Evolutionary conservation across 2,329 filamentous ascomycete genomes (phyloP).

Genomic region (Thelonectria discophora): DNA sequence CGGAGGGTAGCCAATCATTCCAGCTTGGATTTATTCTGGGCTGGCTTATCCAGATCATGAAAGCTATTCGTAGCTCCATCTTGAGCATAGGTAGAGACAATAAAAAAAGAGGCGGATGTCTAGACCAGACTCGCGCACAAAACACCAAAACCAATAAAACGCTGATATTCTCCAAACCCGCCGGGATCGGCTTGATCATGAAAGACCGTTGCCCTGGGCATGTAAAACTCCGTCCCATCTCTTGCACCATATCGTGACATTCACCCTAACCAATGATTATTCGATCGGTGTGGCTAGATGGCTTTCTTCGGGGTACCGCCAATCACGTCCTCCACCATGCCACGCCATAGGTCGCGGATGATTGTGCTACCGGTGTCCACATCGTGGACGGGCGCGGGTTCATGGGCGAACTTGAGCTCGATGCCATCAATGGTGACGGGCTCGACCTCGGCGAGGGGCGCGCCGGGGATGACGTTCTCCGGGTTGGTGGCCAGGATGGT

Average conservation of each 20-base stretch:
- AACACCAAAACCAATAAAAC: conserved; percentile 34
- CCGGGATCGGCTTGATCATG: conserved; percentile 15
- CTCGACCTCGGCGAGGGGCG: conserved; percentile 66
- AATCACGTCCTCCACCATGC: conserved; percentile 62
- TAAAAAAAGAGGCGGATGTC: conserved; percentile 12
- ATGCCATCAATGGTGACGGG: conserved; percentile 65
- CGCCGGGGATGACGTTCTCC: conserved; percentile 58
- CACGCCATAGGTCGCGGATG: conserved; percentile 64
- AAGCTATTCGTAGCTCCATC: conserved; percentile 23
- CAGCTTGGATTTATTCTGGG: conserved; percentile 27
- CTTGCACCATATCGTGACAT: conserved; percentile 19
- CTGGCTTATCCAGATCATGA: conserved; percentile 29
- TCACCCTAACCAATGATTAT: not conserved
- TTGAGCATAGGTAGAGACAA: conserved; percentile 21
- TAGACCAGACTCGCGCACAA: conserved; percentile 20
- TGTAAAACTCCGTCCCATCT: not conserved
- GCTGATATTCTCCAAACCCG: conserved; percentile 31
- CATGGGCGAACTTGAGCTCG: conserved; percentile 63
- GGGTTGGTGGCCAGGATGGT: conserved; percentile 66
- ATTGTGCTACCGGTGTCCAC: conserved; percentile 51
- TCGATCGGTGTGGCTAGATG: conserved; percentile 22
- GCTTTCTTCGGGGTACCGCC: conserved; percentile 19
- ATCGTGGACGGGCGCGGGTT: conserved; percentile 42
- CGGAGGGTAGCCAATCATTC: conserved; percentile 19
- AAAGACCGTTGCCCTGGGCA: conserved; percentile 10